A percentile compares a stretch with the other conserved stretches of the same genome.
Evolutionary conservation across 1,284 basidiomycete species (phyloP).

Genomic region (Singerocomus rubriflavus): DNA sequence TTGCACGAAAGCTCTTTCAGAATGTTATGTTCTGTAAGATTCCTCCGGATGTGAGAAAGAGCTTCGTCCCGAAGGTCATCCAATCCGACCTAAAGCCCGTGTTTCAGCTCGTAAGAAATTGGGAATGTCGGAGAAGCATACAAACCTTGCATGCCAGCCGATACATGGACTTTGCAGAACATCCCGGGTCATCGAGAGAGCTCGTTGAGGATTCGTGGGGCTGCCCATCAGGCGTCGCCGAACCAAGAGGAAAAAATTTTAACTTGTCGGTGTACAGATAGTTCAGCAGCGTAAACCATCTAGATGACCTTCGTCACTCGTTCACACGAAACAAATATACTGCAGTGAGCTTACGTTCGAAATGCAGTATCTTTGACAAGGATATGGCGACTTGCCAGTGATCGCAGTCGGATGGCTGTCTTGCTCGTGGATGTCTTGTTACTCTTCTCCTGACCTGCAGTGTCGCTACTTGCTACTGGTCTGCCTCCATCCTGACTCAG

Average conservation of each 20-base stretch:
- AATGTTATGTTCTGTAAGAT: no score
- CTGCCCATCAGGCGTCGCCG: background rate
- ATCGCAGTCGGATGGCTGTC: background rate
- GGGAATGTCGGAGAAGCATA: background rate
- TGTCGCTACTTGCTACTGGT: conserved; percentile 4
- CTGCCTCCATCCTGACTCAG: no score
- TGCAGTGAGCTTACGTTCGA: conserved; percentile 8
- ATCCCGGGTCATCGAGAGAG: conserved; percentile 10
- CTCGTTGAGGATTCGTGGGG: background rate
- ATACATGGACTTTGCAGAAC: conserved; percentile 33
- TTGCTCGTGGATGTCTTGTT: background rate
- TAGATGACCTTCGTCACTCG: background rate
- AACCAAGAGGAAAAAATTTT: conserved; percentile 22
- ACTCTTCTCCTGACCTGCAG: background rate
- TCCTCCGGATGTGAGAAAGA: no score
- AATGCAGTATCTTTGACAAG: conserved; percentile 25
- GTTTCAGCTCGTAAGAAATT: no score
- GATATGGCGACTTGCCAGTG: conserved; percentile 12
- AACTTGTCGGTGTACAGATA: conserved; percentile 27
- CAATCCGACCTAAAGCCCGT: no score
- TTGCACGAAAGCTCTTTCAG: background rate
- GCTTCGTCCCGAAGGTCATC: no score
- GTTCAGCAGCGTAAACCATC: conserved; percentile 27
- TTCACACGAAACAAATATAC: background rate
- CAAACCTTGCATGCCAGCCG: conserved; percentile 27